Percentiles rank a stretch among this genome's conserved stretches.
Evolutionary conservation across 176 grass and related monocot species (phyloP).

Genomic region (Tillandsia fasciculata): DNA sequence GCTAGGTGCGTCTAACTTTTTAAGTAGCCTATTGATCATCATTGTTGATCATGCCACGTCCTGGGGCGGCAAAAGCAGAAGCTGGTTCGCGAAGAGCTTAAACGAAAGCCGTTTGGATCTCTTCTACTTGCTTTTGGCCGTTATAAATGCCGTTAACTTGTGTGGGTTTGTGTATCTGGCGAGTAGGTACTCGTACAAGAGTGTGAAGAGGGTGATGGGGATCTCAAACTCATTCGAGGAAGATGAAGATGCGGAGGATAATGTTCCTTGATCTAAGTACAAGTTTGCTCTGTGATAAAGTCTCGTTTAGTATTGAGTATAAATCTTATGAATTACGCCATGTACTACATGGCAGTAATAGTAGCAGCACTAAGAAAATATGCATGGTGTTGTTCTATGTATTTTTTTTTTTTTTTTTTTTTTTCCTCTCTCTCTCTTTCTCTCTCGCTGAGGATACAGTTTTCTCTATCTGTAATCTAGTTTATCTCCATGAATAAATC

Average conservation of each 20-base stretch:
- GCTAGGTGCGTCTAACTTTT: constrained; percentile 58
- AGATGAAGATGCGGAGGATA: not conserved
- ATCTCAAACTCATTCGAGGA: not conserved
- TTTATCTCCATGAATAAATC: too few relatives aligned
- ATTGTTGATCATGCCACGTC: constrained; percentile 30
- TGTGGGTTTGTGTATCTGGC: constrained; percentile 41
- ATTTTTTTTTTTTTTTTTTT: too few relatives aligned
- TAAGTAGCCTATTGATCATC: constrained; percentile 59
- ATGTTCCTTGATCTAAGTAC: not conserved
- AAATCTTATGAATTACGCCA: not conserved
- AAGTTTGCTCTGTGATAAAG: not conserved
- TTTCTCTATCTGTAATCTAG: too few relatives aligned
- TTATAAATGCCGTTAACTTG: constrained; percentile 34
- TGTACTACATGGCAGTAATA: not conserved
- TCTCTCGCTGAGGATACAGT: too few relatives aligned
- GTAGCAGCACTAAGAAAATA: not conserved
- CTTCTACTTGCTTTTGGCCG: constrained; percentile 58
- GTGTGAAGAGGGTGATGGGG: constrained; percentile 25
- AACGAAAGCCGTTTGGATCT: constrained; percentile 56
- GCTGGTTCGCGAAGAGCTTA: constrained; percentile 71
- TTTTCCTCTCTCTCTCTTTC: too few relatives aligned
- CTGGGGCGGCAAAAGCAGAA: not conserved
- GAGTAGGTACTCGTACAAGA: constrained; percentile 63
- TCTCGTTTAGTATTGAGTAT: not conserved
- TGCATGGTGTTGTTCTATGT: too few relatives aligned